Percentiles rank a stretch among this genome's conserved stretches.
Evolutionary conservation across 2,329 filamentous ascomycete genomes (phyloP).

Genomic region (Lasiodiplodia sp.): DNA sequence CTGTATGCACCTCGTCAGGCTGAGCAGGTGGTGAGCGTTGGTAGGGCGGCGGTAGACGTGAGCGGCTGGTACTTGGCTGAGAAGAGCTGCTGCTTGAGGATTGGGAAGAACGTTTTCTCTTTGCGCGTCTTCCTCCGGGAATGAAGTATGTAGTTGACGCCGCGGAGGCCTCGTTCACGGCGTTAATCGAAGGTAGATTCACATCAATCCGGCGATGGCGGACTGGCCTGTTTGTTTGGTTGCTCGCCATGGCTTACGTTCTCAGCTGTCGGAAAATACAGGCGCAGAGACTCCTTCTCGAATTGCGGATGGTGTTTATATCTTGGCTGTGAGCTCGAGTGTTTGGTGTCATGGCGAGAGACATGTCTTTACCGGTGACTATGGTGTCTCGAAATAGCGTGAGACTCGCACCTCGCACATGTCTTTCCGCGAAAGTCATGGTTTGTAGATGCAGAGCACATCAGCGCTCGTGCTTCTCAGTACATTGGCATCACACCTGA

Average conservation of each 20-base stretch:
- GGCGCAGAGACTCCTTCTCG: background rate
- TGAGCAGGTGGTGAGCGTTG: background rate
- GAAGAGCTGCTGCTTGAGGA: background rate
- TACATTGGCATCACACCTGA: background rate
- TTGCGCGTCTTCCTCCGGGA: background rate
- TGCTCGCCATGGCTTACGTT: background rate
- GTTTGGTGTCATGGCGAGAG: background rate
- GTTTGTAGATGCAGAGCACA: background rate
- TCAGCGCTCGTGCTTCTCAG: background rate
- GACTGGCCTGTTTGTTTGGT: background rate
- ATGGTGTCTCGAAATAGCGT: background rate
- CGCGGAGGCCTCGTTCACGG: background rate
- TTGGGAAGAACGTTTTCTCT: background rate
- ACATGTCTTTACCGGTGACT: background rate
- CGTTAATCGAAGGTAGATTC: background rate
- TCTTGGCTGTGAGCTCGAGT: background rate
- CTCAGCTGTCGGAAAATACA: too few relatives aligned
- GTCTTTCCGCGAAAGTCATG: background rate
- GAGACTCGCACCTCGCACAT: background rate
- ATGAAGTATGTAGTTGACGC: constrained; percentile 1
- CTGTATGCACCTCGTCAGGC: background rate
- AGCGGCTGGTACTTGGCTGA: too few relatives aligned
- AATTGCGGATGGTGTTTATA: background rate
- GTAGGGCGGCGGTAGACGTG: background rate
- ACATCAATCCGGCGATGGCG: background rate